A percentile compares a stretch with the other conserved stretches of the same genome.
phyloP scores from a whole-genome alignment of 495 filamentous ascomycete species.

The Xylaria palmicola region DNA sequence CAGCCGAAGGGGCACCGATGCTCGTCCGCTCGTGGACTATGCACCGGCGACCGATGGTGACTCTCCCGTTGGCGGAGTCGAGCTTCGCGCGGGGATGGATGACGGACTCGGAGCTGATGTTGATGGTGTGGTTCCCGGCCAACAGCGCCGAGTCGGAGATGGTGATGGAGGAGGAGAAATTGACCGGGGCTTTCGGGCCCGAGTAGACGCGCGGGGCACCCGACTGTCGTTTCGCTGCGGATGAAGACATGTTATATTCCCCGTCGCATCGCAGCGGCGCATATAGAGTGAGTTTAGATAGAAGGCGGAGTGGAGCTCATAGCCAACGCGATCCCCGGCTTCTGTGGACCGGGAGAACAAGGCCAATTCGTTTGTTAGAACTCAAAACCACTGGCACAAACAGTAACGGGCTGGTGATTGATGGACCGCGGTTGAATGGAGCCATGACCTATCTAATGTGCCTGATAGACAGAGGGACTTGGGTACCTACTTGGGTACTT shows the following conservation, averaged over 20 bases:
- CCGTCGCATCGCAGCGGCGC: too few relatives aligned
- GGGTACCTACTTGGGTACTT: too few relatives aligned
- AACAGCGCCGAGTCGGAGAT: constrained; percentile 76
- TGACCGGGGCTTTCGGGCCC: constrained; percentile 62
- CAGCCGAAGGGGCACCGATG: constrained; percentile 51
- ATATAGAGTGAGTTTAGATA: background rate
- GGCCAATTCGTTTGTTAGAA: too few relatives aligned
- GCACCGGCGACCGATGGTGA: constrained; percentile 70
- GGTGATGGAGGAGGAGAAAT: constrained; percentile 65
- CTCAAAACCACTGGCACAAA: too few relatives aligned
- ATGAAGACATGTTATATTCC: constrained; percentile 23
- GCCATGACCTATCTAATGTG: too few relatives aligned
- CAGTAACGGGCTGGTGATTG: too few relatives aligned
- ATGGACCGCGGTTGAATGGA: too few relatives aligned
- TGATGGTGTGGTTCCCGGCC: constrained; percentile 69
- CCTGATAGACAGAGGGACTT: too few relatives aligned
- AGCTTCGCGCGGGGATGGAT: constrained; percentile 78
- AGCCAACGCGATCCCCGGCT: background rate
- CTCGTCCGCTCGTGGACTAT: constrained; percentile 72
- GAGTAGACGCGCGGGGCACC: constrained; percentile 45
- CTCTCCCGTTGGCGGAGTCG: constrained; percentile 64
- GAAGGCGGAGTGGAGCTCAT: background rate
- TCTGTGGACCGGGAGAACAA: background rate
- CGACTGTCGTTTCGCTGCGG: constrained; percentile 50
- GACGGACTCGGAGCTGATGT: constrained; percentile 68